Base-by-base conservation (phyloP, 352 stramenopile species). In the Phytophthora syringae region DNA sequence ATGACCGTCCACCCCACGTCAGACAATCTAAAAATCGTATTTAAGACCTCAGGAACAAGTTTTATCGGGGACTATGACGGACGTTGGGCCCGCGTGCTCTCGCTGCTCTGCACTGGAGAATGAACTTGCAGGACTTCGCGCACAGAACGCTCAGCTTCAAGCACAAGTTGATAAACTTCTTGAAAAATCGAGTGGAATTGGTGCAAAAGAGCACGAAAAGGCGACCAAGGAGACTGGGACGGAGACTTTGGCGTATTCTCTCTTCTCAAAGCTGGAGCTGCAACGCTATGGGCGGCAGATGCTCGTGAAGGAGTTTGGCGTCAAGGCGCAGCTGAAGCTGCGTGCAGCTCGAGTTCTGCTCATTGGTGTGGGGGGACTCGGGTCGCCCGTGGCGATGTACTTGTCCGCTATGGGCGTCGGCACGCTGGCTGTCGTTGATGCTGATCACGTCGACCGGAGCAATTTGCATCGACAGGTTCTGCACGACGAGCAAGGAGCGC, bases 381-480 rank as follows among this genome's bases (percentile, higher is more conserved):
- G 97, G 15, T 99, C 94, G 7, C 95, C 97, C 21, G 86, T 98
- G 4, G 81, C 98, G 30, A 69, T 98, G 11, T 99, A 99, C 67
- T 78, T 99, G 21, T 93, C 95, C 9, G 93, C 86, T 9, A 97
- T 97, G 73, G 98, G 97, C 3, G 82, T 99, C 5, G 97, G 95
- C 5, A 76, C 76, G 27, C 77, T 99, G n/a, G 88, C 78, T 4
- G 67, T 99, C 30, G 90, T 98, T 4, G 98, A 99, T 72, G 86
- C 94, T 64, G 98, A 99, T 76, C 42, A 53, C 58, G 97, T 99
- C 21, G 97, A 99, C 50, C 77, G 86, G 39, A 98, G 86, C 51
- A 99, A 99, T 77, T 75, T 99, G 56, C 98, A 99, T 70, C 83
- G 97, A 6, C 98, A 99, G 75, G 82, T 99, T 50, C 84, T 98